These are phyloP conservation scores for Mycena amicta DNA, from an alignment of 768 basidiomycete genomes.

Conservation along the genomic window DNA sequence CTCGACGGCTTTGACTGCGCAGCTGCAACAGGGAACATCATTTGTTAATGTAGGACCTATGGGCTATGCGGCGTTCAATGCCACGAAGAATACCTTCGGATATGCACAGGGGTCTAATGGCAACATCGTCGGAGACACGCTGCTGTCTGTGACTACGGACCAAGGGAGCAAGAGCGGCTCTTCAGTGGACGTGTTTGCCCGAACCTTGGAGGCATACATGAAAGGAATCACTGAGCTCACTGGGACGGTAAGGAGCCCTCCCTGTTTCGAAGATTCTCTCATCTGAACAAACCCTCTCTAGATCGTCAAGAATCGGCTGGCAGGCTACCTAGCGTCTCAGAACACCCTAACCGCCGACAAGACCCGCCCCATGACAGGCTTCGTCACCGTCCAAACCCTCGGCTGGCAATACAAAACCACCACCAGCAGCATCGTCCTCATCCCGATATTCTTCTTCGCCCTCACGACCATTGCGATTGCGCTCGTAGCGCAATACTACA, in stretches of 20 bases:
- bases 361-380: background rate
- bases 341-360: background rate
- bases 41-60: background rate
- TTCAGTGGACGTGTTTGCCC: background rate
- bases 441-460: constrained; percentile 1
- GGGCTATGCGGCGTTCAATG: background rate
- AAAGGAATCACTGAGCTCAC: background rate
- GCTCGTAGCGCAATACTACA: background rate
- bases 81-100: background rate
- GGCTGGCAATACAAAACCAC: background rate
- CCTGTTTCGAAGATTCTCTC: background rate
- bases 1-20: background rate
- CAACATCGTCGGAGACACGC: background rate
- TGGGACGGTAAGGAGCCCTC: background rate
- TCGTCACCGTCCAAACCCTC: background rate
- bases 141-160: background rate
- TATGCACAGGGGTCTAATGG: background rate
- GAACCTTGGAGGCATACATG: background rate
- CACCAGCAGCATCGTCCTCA: background rate
- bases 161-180: background rate
- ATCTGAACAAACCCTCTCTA: background rate
- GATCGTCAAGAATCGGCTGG: background rate
- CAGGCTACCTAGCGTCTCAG: background rate
- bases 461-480: background rate
- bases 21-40: background rate